Evolutionary conservation across 2,329 filamentous ascomycete species (phyloP), one percentile per base, ranked within the genome.

Genomic region (Daldinia sp.): DNA sequence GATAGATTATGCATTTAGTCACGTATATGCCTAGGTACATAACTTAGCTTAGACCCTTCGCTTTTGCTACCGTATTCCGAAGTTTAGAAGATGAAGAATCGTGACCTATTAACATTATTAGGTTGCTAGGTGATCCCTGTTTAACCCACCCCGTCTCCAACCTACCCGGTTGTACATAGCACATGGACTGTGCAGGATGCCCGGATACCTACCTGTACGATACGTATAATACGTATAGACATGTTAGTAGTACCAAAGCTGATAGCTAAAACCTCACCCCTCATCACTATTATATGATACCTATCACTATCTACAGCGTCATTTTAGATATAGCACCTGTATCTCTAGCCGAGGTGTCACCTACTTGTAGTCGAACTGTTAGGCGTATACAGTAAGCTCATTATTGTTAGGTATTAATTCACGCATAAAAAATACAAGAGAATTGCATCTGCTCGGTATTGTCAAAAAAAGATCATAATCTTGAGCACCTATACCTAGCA

Each of bases 71-170:
- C 46, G 46, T 51, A 30, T 33, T 51, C 46, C 26, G 26, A 15
- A 20, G n/a, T n/a, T 10, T n/a, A 51, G 15, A 33, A 33, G 18
- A 30, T 51, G 26, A 30, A 50, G 28, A 51, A 51, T 33, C n/a
- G 28, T 33, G 9, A 18, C 46, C 46, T 30, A n/a, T 50, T n/a
- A 51, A 26, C 46, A 33, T 33, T 18, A 59, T 55, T 56, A 63
- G 28, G 42, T 63, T 50, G 28, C 37, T 26, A 48, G 54, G 15
- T 28, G 13, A 39, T 30, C 63, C 60, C 23, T 59, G 60, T 28
- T 13, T 39, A 26, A 61, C 56, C 57, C 67, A 61, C 56, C 57
- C 67, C 53, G 55, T 67, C 59, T 64, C 63, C 51, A 30, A 33
- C 35, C 26, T 35, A 26, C 55, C 35, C 57, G 57, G 64, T 59